phyloP scores from a whole-genome alignment of 352 stramenopile genomes.

The Globisporangium carolinianum region DNA sequence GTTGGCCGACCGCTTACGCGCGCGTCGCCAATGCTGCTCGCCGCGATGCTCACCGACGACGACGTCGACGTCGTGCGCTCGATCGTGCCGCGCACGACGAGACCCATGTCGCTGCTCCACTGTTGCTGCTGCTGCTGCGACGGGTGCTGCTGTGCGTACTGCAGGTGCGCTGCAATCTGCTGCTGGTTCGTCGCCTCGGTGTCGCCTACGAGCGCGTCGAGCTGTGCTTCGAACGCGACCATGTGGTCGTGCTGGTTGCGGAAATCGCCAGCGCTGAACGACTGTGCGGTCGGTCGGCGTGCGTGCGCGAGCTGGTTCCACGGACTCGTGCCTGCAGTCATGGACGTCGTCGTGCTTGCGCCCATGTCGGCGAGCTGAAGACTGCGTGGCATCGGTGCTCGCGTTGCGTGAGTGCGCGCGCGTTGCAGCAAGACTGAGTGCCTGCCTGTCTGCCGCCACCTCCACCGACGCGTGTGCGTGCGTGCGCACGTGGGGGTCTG shows the following conservation, averaged over 20 bases:
- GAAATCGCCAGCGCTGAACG: slow-evolving; percentile 19
- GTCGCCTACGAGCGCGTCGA: slow-evolving; percentile 10
- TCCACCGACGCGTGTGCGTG: too few species aligned
- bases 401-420: neutral
- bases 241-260: slow-evolving; percentile 9
- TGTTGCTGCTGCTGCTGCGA: slow-evolving; percentile 4
- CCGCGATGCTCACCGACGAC: slow-evolving; percentile 2
- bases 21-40: slow-evolving; percentile 5
- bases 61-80: slow-evolving; percentile 11
- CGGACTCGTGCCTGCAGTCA: slow-evolving; percentile 7
- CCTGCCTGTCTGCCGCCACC: too few species aligned
- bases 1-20: neutral
- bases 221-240: slow-evolving; percentile 12
- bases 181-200: slow-evolving; percentile 1
- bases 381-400: slow-evolving; percentile 7
- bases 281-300: slow-evolving; percentile 10
- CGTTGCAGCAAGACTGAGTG: too few species aligned
- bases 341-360: slow-evolving; percentile 2
- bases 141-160: neutral
- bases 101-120: slow-evolving; percentile 3
- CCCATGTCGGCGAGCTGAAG: slow-evolving; percentile 6
- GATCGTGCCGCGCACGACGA: slow-evolving; percentile 1
- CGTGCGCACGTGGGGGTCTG: too few species aligned
- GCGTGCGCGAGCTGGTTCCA: slow-evolving; percentile 3
- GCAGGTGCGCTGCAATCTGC: too few species aligned